These are phyloP conservation scores for Haplosporangium sp. DNA, from an alignment of 371 early-diverging fungal species.

Conservation along the genomic window DNA sequence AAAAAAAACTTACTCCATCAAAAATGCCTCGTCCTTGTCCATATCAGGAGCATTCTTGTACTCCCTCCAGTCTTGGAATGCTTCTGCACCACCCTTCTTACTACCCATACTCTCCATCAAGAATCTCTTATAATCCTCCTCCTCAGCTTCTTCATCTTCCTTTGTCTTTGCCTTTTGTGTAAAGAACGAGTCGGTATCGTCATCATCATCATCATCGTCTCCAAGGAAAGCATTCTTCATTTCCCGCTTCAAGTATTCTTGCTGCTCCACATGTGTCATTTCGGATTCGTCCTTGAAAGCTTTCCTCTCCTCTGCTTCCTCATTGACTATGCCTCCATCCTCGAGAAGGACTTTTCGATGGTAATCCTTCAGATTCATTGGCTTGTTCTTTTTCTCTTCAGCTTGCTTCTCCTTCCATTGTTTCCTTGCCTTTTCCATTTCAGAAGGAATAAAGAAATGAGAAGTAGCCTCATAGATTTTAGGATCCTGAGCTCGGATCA, in stretches of 20 bases:
- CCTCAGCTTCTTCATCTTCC: conserved; percentile 82
- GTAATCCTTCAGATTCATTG: conserved; percentile 81
- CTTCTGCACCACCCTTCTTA: conserved; percentile 63
- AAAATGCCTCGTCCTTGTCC: conserved; percentile 82
- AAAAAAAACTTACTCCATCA: conserved; percentile 78
- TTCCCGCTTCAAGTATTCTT: conserved; percentile 80
- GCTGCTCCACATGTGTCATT: conserved; percentile 86
- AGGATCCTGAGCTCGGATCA: conserved; percentile 82
- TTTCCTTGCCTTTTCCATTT: conserved; percentile 67
- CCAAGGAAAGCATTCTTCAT: conserved; percentile 69
- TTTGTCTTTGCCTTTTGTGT: conserved; percentile 76
- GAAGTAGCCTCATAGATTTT: conserved; percentile 83
- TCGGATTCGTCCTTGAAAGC: conserved; percentile 29
- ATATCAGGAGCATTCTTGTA: conserved; percentile 66
- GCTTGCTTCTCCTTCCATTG: conserved; percentile 75
- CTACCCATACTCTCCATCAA: conserved; percentile 82
- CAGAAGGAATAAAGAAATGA: conserved; percentile 79
- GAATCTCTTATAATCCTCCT: conserved; percentile 86
- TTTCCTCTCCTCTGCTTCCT: conserved; percentile 59
- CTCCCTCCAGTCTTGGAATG: conserved; percentile 72
- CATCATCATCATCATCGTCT: conserved; percentile 68
- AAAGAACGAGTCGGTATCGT: conserved; percentile 74
- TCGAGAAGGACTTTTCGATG: conserved; percentile 81
- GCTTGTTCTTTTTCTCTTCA: conserved; percentile 62
- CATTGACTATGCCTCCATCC: conserved; percentile 75